These are phyloP conservation scores for Dioscorea alata DNA, from an alignment of 106 monocot genomes.

Conservation along the genomic window DNA sequence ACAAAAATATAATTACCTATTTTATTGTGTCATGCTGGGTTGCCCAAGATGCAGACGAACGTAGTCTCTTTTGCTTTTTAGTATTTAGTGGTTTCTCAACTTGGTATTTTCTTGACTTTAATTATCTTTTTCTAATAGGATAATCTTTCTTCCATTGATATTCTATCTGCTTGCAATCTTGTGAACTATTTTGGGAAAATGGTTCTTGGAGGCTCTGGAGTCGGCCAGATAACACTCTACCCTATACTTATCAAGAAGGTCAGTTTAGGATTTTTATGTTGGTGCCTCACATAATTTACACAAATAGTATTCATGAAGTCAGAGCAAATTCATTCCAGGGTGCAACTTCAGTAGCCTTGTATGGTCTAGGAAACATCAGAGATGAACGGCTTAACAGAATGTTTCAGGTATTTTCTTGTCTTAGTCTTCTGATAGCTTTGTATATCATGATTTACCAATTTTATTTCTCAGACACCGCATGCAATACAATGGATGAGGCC, in stretches of 20 bases:
- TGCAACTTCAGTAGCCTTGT: conserved; percentile 76
- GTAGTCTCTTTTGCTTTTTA: background rate
- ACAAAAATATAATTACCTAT: too few species aligned
- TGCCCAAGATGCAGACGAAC: background rate
- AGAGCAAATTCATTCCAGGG: conserved; percentile 43
- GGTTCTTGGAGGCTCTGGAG: conserved; percentile 95
- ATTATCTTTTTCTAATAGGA: conserved; percentile 49
- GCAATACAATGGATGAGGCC: conserved; percentile 97
- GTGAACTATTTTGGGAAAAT: conserved; percentile 99
- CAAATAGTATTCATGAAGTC: too few species aligned
- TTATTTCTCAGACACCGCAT: conserved; percentile 82
- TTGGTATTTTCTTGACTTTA: background rate
- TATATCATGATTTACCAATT: background rate
- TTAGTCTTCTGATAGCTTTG: background rate
- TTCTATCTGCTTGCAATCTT: conserved; percentile 96
- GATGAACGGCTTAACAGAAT: conserved; percentile 99
- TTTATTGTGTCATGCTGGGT: too few species aligned
- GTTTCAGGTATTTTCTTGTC: conserved; percentile 73
- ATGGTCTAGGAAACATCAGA: conserved; percentile 99
- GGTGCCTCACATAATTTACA: background rate
- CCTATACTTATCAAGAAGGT: conserved; percentile 98
- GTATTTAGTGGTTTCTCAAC: background rate
- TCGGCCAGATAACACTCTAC: conserved; percentile 84
- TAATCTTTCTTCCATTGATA: conserved; percentile 98
- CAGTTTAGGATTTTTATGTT: background rate